Evolutionary conservation across 2,329 filamentous ascomycete genomes (phyloP).

Genomic region (Colletotrichum sp.): DNA sequence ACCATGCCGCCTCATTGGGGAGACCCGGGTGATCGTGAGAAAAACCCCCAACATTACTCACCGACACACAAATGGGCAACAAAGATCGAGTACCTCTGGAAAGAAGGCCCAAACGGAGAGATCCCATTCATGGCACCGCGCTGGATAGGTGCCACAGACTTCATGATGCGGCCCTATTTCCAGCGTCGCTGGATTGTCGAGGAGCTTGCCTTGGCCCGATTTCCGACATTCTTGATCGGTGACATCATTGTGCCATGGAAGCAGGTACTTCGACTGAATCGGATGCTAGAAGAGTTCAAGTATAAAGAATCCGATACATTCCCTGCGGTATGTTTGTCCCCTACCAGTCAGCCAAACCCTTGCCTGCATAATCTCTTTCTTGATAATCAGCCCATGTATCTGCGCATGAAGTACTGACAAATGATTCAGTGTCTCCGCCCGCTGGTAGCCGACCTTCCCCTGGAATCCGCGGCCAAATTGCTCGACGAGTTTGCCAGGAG

Average conservation of each 20-base stretch:
- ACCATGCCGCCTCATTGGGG: constrained; percentile 36
- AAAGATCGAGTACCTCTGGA: constrained; percentile 30
- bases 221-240: constrained; percentile 32
- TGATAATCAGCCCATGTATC: not conserved
- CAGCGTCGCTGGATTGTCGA: constrained; percentile 41
- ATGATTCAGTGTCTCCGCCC: constrained; percentile 15
- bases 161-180: constrained; percentile 36
- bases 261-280: constrained; percentile 37
- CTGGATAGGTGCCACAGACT: constrained; percentile 29
- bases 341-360: not conserved
- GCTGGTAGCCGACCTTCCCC: constrained; percentile 26
- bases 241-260: constrained; percentile 41
- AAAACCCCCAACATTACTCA: constrained; percentile 38
- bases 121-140: constrained; percentile 25
- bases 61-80: constrained; percentile 34
- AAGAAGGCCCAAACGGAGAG: constrained; percentile 24
- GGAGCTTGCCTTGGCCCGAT: constrained; percentile 37
- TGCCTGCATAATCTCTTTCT: not conserved
- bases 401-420: not conserved
- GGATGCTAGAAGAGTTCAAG: constrained; percentile 39
- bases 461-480: constrained; percentile 25
- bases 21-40: constrained; percentile 35
- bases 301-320: constrained; percentile 35
- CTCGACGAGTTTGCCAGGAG: constrained; percentile 25
- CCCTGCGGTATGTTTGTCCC: constrained; percentile 22